These are phyloP conservation scores for Amaranthus cruentus DNA, from an alignment of 148 eudicot species.

Conservation along the genomic window DNA sequence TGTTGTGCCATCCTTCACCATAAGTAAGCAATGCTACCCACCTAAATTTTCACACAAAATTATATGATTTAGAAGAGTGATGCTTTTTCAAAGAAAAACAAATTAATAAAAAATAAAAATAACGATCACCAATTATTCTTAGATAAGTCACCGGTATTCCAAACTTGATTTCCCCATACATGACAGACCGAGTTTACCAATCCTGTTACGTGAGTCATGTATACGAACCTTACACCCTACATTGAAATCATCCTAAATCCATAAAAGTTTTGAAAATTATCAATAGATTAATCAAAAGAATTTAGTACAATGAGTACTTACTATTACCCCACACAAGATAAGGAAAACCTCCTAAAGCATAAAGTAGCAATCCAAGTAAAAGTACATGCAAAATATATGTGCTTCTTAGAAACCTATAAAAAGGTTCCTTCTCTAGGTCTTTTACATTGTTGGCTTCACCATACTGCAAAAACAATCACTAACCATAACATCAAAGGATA, in stretches of 20 bases:
- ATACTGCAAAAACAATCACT: slow-evolving; percentile 38
- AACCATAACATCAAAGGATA: too few species aligned
- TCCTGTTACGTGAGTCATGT: slow-evolving; percentile 69
- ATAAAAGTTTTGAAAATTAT: not conserved
- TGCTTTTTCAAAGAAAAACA: not conserved
- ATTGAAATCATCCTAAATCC: not conserved
- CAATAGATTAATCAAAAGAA: not conserved
- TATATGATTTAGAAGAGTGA: not conserved
- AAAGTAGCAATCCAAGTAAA: slow-evolving; percentile 45
- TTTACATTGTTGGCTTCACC: slow-evolving; percentile 61
- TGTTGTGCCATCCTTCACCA: slow-evolving; percentile 90
- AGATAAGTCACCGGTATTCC: too few species aligned
- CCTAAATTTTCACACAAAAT: slow-evolving; percentile 24
- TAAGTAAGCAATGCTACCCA: slow-evolving; percentile 61
- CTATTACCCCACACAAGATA: slow-evolving; percentile 80
- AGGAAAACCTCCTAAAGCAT: slow-evolving; percentile 64
- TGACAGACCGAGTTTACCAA: slow-evolving; percentile 76
- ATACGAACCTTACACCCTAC: slow-evolving; percentile 65
- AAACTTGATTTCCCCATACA: slow-evolving; percentile 49
- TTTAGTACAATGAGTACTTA: slow-evolving; percentile 15
- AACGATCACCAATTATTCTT: slow-evolving; percentile 5
- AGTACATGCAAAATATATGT: slow-evolving; percentile 55
- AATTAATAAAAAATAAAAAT: too few species aligned
- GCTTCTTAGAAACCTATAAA: slow-evolving; percentile 48
- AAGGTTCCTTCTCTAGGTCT: slow-evolving; percentile 65